phyloP scores from a whole-genome alignment of 352 stramenopile species.

The Phytophthora macrochlamydospora region DNA sequence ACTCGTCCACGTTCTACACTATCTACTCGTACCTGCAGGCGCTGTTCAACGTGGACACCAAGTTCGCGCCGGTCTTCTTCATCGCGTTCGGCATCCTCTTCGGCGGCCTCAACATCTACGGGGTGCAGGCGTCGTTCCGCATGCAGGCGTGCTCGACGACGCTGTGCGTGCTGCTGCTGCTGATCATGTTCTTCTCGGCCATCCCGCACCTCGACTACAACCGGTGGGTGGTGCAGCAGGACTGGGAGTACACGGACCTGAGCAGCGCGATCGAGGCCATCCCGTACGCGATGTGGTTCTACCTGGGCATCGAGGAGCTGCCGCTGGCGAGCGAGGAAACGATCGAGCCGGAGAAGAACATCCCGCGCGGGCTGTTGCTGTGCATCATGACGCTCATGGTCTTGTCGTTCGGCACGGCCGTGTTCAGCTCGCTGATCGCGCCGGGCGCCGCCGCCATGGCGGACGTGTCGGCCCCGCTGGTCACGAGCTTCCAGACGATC shows the following conservation, averaged over 20 bases:
- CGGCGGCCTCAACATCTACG: constrained; percentile 51
- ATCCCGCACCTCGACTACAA: constrained; percentile 58
- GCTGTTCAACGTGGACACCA: constrained; percentile 43
- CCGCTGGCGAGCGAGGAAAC: constrained; percentile 31
- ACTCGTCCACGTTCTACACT: constrained; percentile 51
- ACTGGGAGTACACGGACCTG: constrained; percentile 58
- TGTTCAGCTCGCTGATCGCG: constrained; percentile 60
- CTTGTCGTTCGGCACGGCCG: constrained; percentile 53
- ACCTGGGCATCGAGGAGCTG: constrained; percentile 34
- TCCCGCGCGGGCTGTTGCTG: constrained; percentile 41
- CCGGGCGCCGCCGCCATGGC: constrained; percentile 48
- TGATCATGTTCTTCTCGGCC: constrained; percentile 63
- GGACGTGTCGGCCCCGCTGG: constrained; percentile 52
- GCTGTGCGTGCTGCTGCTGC: constrained; percentile 47
- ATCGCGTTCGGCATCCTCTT: constrained; percentile 58
- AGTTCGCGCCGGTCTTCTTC: constrained; percentile 51
- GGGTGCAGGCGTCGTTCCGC: constrained; percentile 62
- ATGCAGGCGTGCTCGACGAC: constrained; percentile 56
- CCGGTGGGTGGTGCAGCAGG: constrained; percentile 49
- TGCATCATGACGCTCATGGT: constrained; percentile 61
- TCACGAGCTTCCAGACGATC: constrained; percentile 36
- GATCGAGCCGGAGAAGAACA: constrained; percentile 30
- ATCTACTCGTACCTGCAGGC: constrained; percentile 47
- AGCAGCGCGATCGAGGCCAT: constrained; percentile 57
- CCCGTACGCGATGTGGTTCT: constrained; percentile 73